These are phyloP conservation scores for Juglanconis sp. DNA, from an alignment of 2,329 filamentous ascomycete genomes.

Conservation along the genomic window DNA sequence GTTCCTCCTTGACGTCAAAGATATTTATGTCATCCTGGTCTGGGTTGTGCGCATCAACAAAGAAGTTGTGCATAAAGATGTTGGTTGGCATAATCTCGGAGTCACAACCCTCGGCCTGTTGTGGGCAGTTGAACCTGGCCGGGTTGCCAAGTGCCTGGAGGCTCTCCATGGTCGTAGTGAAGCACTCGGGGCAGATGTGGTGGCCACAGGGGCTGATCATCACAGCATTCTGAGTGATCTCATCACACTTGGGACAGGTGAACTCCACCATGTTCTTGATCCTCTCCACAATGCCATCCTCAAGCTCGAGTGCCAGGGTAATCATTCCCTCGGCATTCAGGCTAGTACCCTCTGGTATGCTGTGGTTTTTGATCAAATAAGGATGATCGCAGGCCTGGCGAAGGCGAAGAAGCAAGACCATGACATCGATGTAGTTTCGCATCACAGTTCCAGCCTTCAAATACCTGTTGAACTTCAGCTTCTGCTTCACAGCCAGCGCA, in stretches of 20 bases:
- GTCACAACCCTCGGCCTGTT: background rate
- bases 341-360: slow-evolving; percentile 26
- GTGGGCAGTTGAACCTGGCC: too few species aligned
- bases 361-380: slow-evolving; percentile 48
- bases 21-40: background rate
- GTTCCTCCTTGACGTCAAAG: background rate
- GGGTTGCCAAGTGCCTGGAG: background rate
- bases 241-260: background rate
- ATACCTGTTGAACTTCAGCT: slow-evolving; percentile 27
- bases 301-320: slow-evolving; percentile 22
- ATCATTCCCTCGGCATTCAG: slow-evolving; percentile 27
- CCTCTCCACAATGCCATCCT: slow-evolving; percentile 15
- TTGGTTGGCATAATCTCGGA: background rate
- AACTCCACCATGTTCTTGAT: background rate
- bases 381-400: slow-evolving; percentile 78
- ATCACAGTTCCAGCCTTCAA: slow-evolving; percentile 21
- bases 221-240: slow-evolving; percentile 19
- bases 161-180: slow-evolving; percentile 21
- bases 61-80: slow-evolving; percentile 3
- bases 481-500: slow-evolving; percentile 22
- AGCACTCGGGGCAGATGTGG: slow-evolving; percentile 26
- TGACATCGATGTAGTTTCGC: slow-evolving; percentile 68
- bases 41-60: background rate
- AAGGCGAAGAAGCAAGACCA: slow-evolving; percentile 71
- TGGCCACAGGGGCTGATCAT: slow-evolving; percentile 31